These are phyloP conservation scores for Physcomitrellopsis africana DNA, from an alignment of 225 moss, liverwort and hornwort species.

Conservation along the genomic window DNA sequence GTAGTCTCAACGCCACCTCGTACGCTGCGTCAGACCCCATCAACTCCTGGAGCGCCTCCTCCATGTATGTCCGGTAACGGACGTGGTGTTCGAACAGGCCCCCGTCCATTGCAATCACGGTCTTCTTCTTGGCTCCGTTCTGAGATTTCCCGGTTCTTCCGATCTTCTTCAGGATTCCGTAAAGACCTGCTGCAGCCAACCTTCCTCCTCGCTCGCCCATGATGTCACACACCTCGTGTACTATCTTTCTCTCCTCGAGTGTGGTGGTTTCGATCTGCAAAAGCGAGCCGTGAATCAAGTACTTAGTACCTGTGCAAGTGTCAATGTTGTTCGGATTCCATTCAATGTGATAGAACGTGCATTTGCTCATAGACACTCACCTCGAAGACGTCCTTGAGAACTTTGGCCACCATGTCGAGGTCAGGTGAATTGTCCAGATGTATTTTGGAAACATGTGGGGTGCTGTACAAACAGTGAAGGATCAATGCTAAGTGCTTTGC, in stretches of 20 bases:
- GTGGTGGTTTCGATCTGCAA: constrained; percentile 74
- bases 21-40: constrained; percentile 72
- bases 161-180: constrained; percentile 80
- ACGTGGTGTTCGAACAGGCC: constrained; percentile 85
- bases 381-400: constrained; percentile 73
- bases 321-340: background rate
- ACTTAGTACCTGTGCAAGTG: background rate
- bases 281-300: background rate
- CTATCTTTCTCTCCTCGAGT: constrained; percentile 71
- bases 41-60: constrained; percentile 71
- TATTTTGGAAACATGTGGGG: constrained; percentile 87
- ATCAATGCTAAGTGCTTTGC: too few relatives aligned
- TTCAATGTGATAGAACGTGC: background rate
- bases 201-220: constrained; percentile 85
- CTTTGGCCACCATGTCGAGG: constrained; percentile 67
- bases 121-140: constrained; percentile 73
- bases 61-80: constrained; percentile 78
- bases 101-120: constrained; percentile 94
- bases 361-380: constrained; percentile 42
- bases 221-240: constrained; percentile 77
- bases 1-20: constrained; percentile 74
- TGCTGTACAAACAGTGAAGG: constrained; percentile 56
- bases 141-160: constrained; percentile 56
- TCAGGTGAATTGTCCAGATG: constrained; percentile 77
- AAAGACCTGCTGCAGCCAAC: constrained; percentile 90